These are phyloP conservation scores for Skeletonema tropicum DNA, from an alignment of 108 stramenopile species.

Conservation along the genomic window DNA sequence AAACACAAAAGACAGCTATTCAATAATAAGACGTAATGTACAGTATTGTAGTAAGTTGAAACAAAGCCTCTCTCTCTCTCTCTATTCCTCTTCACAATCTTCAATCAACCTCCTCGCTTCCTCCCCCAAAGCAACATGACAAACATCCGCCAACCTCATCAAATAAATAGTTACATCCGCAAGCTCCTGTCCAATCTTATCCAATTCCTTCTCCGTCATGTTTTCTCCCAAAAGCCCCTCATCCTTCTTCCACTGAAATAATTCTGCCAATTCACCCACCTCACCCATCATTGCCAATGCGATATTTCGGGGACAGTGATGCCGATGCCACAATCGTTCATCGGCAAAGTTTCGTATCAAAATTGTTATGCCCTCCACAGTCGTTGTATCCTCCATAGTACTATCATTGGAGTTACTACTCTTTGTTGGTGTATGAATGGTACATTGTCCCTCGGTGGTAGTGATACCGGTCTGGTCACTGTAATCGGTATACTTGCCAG, in stretches of 20 bases:
- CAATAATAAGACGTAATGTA: background rate
- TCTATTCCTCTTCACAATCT: background rate
- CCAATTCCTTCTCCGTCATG: slow-evolving; percentile 47
- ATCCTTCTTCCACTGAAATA: slow-evolving; percentile 88
- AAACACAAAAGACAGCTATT: background rate
- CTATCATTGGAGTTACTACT: slow-evolving; percentile 15
- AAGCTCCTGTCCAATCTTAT: slow-evolving; percentile 88
- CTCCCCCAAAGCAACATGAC: slow-evolving; percentile 42
- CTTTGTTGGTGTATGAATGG: slow-evolving; percentile 33
- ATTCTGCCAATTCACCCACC: slow-evolving; percentile 90
- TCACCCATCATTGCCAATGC: slow-evolving; percentile 88
- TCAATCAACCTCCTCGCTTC: slow-evolving; percentile 13
- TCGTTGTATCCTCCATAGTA: slow-evolving; percentile 22
- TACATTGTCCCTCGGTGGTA: slow-evolving; percentile 72
- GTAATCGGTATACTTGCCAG: slow-evolving; percentile 84
- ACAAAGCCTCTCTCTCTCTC: background rate
- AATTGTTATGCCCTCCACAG: slow-evolving; percentile 38
- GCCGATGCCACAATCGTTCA: slow-evolving; percentile 74
- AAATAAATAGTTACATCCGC: slow-evolving; percentile 94
- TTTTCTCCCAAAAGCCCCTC: slow-evolving; percentile 9
- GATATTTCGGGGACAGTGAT: slow-evolving; percentile 90
- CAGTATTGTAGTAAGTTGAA: background rate
- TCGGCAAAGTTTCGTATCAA: slow-evolving; percentile 64
- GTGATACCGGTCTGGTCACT: slow-evolving; percentile 81
- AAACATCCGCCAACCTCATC: slow-evolving; percentile 78